phyloP scores from a whole-genome alignment of 495 filamentous ascomycete genomes.

The Neohortaea acidophila region DNA sequence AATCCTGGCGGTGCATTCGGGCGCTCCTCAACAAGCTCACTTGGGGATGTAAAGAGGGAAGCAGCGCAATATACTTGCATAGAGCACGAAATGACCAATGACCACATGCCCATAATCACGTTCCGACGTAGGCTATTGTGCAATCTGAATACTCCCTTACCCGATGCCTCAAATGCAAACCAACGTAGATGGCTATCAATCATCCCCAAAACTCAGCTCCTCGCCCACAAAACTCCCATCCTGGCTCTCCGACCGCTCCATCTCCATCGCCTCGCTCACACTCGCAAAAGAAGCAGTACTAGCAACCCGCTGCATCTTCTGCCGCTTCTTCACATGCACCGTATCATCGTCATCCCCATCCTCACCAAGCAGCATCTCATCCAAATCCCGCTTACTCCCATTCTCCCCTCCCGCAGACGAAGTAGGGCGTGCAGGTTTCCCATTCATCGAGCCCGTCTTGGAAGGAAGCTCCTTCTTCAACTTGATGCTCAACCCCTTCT shows the following conservation, averaged over 20 bases:
- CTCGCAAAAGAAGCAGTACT: slow-evolving; percentile 6
- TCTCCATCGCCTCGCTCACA: background rate
- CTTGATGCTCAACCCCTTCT: slow-evolving; percentile 15
- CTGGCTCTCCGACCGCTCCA: slow-evolving; percentile 11
- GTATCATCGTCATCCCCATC: slow-evolving; percentile 14
- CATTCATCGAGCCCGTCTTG: background rate
- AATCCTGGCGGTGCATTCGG: no score
- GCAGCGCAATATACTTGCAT: no score
- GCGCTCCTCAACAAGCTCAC: no score
- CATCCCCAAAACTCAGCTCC: slow-evolving; percentile 7
- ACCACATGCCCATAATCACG: no score
- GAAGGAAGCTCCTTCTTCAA: slow-evolving; percentile 14
- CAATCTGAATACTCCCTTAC: no score
- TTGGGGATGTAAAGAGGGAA: no score
- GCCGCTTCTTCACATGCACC: slow-evolving; percentile 15
- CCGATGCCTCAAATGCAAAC: no score
- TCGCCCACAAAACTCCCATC: slow-evolving; percentile 14
- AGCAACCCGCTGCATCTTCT: slow-evolving; percentile 10
- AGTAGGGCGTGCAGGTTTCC: slow-evolving; percentile 5
- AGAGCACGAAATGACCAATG: no score
- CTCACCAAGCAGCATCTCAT: slow-evolving; percentile 13
- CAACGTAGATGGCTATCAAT: no score
- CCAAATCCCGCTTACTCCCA: slow-evolving; percentile 11
- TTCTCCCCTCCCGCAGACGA: background rate
- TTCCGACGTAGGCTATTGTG: no score